Evolutionary conservation across 2,329 filamentous ascomycete genomes (phyloP).

Genomic region (Xylaria sp.): DNA sequence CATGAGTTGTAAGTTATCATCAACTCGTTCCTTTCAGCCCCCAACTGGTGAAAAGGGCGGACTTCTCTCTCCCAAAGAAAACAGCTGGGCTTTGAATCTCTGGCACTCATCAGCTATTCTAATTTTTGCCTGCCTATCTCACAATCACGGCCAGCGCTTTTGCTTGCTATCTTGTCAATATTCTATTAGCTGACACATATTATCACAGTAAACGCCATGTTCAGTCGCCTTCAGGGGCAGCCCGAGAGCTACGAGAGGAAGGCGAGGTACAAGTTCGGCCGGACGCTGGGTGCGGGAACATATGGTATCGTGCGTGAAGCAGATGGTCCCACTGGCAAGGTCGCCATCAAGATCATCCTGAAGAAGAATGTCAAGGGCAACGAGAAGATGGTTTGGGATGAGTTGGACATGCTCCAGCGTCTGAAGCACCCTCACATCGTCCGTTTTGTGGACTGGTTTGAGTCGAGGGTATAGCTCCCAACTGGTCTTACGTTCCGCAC

Average conservation of each 20-base stretch:
- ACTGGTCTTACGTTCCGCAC: background rate
- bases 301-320: constrained; percentile 98
- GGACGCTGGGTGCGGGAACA: constrained; percentile 92
- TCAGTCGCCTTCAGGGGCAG: constrained; percentile 95
- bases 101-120: too few relatives aligned
- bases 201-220: constrained; percentile 76
- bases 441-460: constrained; percentile 97
- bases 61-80: constrained; percentile 6
- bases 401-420: constrained; percentile 88
- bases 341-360: constrained; percentile 97
- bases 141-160: background rate
- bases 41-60: constrained; percentile 1
- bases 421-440: constrained; percentile 96
- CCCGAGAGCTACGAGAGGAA: constrained; percentile 99
- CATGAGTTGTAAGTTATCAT: constrained; percentile 46
- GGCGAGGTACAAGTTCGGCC: constrained; percentile 89
- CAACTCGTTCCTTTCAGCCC: constrained; percentile 23
- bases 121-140: constrained; percentile 8
- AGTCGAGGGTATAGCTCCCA: constrained; percentile 74
- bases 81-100: constrained; percentile 5
- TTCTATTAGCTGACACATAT: constrained; percentile 15
- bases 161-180: constrained; percentile 1
- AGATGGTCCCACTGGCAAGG: constrained; percentile 79
- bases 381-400: constrained; percentile 98
- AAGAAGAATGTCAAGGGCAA: constrained; percentile 99